A percentile compares a stretch with the other conserved stretches of the same genome.
Conservation (phyloP, 345 rosid genomes). For the Hypericum perforatum region DNA sequence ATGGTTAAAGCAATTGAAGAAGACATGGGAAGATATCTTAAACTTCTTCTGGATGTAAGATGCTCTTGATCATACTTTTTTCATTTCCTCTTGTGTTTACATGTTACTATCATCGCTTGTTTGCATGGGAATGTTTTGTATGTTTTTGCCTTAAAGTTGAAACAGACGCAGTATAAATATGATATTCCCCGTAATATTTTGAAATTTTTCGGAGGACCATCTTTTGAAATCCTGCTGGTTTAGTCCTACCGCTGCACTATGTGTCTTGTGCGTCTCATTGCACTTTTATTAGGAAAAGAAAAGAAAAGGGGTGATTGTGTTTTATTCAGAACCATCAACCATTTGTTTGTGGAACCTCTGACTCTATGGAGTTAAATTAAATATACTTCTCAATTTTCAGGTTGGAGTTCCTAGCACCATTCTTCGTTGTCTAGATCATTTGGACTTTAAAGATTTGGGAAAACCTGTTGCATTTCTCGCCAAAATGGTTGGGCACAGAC, state of each 20-base stretch:
- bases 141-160: neutral
- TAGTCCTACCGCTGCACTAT: no score
- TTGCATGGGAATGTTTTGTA: neutral
- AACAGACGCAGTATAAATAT: no score
- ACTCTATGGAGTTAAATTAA: no score
- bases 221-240: no score
- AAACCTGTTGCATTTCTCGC: slow-evolving; percentile 88
- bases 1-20: slow-evolving; percentile 71
- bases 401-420: slow-evolving; percentile 60
- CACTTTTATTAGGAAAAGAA: no score
- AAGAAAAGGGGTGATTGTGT: no score
- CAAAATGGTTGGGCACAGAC: slow-evolving; percentile 68
- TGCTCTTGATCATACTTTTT: slow-evolving; percentile 2
- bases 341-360: no score
- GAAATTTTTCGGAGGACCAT: no score
- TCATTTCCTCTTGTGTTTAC: neutral
- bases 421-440: slow-evolving; percentile 68
- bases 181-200: no score
- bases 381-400: slow-evolving; percentile 28
- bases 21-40: slow-evolving; percentile 79
- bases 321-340: no score
- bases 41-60: slow-evolving; percentile 72
- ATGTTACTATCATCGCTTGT: neutral
- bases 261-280: no score
- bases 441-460: slow-evolving; percentile 72